Percentiles rank a stretch among this genome's conserved stretches.
These are phyloP conservation scores for Aureococcus anophagefferens DNA, from an alignment of 108 stramenopile genomes.

Conservation along the genomic window DNA sequence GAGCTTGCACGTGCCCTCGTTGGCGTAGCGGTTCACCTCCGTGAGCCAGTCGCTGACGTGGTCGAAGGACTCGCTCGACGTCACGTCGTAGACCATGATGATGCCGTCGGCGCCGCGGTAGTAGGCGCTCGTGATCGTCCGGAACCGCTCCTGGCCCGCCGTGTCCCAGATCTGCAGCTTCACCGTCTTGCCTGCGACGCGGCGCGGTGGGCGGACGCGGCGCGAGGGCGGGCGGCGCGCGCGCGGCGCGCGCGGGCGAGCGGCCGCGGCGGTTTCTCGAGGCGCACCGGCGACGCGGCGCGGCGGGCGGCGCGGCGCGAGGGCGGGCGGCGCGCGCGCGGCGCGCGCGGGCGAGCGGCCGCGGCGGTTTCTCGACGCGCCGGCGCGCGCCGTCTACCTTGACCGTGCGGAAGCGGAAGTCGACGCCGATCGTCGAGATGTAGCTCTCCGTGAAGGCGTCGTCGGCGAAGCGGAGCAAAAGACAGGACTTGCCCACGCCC, in stretches of 20 bases:
- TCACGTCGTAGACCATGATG: conserved; percentile 92
- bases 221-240: too few species aligned
- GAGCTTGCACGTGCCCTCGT: conserved; percentile 85
- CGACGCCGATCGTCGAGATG: conserved; percentile 98
- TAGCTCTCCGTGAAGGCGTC: conserved; percentile 97
- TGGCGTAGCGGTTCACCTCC: conserved; percentile 94
- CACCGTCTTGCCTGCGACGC: conserved; percentile 78
- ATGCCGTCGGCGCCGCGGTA: conserved; percentile 95
- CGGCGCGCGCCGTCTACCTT: too few species aligned
- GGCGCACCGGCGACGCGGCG: too few species aligned
- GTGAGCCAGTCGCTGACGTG: conserved; percentile 96
- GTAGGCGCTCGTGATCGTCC: conserved; percentile 89
- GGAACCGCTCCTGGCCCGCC: conserved; percentile 91
- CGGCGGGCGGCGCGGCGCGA: too few species aligned
- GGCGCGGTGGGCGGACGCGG: conserved; percentile 79
- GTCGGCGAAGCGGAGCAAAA: conserved; percentile 37
- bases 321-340: too few species aligned
- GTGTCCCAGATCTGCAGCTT: too few species aligned
- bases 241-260: neutral
- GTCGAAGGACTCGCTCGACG: conserved; percentile 87
- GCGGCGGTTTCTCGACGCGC: neutral
- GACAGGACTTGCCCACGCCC: conserved; percentile 87
- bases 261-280: neutral
- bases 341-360: too few species aligned
- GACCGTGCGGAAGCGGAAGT: too few species aligned